These are phyloP conservation scores for Chytriomyces confervae DNA, from an alignment of 192 early-diverging fungal species.

Conservation along the genomic window DNA sequence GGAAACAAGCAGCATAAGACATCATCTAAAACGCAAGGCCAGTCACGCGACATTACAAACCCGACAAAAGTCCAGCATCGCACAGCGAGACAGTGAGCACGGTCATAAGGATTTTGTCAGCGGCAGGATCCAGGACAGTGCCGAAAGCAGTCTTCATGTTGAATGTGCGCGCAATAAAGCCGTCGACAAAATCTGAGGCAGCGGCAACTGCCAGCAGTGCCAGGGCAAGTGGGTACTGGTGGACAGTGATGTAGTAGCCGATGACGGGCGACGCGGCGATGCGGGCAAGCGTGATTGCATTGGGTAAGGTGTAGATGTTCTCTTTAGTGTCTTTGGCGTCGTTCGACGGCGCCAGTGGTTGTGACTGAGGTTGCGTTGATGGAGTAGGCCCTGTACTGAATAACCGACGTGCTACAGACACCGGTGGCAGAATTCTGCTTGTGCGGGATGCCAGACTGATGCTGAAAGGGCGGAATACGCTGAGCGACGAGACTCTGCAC, in stretches of 20 bases:
- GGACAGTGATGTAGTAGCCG: constrained; percentile 84
- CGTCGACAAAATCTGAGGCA: constrained; percentile 86
- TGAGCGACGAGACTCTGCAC: background rate
- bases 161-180: constrained; percentile 85
- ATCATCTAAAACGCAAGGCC: background rate
- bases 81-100: constrained; percentile 80
- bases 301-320: constrained; percentile 91
- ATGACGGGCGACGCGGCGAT: constrained; percentile 83
- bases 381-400: too few relatives aligned
- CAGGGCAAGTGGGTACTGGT: constrained; percentile 74
- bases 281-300: constrained; percentile 82
- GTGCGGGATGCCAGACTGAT: too few relatives aligned
- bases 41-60: constrained; percentile 44
- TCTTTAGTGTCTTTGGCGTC: constrained; percentile 45
- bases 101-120: constrained; percentile 94
- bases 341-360: too few relatives aligned
- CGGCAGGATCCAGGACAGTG: constrained; percentile 89
- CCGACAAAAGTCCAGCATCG: constrained; percentile 73
- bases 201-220: constrained; percentile 80
- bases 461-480: background rate
- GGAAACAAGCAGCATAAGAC: background rate
- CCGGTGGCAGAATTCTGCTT: too few relatives aligned
- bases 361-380: too few relatives aligned
- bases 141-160: constrained; percentile 87
- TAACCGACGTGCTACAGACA: too few relatives aligned